Percentiles rank a stretch among this genome's conserved stretches.
Evolutionary conservation across 2,329 filamentous ascomycete species (phyloP).

Genomic region (Alternaria alternata): DNA sequence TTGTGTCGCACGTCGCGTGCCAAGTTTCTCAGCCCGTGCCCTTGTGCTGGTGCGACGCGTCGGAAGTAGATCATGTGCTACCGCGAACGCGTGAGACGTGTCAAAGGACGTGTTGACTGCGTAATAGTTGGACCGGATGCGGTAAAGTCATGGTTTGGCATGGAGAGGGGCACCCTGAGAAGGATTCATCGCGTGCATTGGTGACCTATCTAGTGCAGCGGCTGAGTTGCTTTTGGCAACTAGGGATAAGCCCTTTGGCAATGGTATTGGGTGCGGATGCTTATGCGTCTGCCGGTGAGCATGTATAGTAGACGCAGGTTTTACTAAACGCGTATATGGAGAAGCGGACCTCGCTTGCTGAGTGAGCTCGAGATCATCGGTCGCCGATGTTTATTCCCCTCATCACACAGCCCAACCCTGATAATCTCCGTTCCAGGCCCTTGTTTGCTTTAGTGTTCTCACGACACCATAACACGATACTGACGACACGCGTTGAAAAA

Average conservation of each 20-base stretch:
- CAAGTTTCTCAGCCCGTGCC: constrained; percentile 2
- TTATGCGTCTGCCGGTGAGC: constrained; percentile 8
- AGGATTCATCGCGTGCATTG: background rate
- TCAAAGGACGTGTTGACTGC: constrained; percentile 9
- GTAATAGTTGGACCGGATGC: constrained; percentile 12
- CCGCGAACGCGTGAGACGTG: constrained; percentile 36
- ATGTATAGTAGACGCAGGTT: constrained; percentile 6
- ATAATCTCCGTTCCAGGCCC: background rate
- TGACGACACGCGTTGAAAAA: constrained; percentile 21
- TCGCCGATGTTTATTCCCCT: constrained; percentile 7
- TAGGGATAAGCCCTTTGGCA: constrained; percentile 1
- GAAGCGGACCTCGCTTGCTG: background rate
- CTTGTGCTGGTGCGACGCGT: constrained; percentile 26
- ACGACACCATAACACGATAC: constrained; percentile 10
- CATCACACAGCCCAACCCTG: background rate
- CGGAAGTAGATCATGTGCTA: constrained; percentile 21
- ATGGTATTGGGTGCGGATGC: background rate
- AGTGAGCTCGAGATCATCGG: background rate
- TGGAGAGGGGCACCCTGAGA: background rate
- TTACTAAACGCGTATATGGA: background rate
- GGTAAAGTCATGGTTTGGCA: constrained; percentile 6
- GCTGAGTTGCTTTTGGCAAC: constrained; percentile 8
- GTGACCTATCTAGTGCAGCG: constrained; percentile 9
- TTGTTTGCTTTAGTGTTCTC: constrained; percentile 8
- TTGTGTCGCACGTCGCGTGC: constrained; percentile 19